These are phyloP conservation scores for Tolypocladium album DNA, from an alignment of 2,329 filamentous ascomycete species.

Conservation along the genomic window DNA sequence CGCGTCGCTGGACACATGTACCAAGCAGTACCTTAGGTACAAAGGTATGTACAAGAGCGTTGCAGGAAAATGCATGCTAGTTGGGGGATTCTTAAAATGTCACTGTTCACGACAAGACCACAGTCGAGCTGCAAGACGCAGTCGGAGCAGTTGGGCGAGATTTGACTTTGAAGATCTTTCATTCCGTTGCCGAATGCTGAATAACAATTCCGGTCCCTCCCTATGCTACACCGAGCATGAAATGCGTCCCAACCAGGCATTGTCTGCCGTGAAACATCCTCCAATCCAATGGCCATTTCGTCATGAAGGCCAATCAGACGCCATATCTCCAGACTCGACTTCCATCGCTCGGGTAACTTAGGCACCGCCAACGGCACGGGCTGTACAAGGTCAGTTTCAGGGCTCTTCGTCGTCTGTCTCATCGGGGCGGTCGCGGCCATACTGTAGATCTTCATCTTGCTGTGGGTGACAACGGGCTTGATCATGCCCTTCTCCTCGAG, in stretches of 20 bases:
- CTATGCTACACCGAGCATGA: slow-evolving; percentile 28
- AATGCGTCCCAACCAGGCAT: slow-evolving; percentile 27
- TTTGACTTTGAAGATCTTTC: slow-evolving; percentile 20
- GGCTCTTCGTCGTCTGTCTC: neutral
- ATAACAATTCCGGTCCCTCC: slow-evolving; percentile 22
- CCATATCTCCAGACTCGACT: slow-evolving; percentile 24
- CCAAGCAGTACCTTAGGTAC: neutral
- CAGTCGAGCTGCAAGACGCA: neutral
- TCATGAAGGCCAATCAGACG: slow-evolving; percentile 26
- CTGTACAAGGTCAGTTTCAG: slow-evolving; percentile 27
- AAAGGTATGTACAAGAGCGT: neutral
- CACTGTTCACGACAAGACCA: neutral
- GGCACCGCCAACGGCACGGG: slow-evolving; percentile 48
- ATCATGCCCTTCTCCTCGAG: slow-evolving; percentile 98
- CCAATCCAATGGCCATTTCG: slow-evolving; percentile 22
- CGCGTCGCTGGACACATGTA: neutral
- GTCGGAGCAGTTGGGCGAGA: neutral
- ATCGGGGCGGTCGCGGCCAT: slow-evolving; percentile 21
- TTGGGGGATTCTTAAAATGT: neutral
- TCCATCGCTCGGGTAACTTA: slow-evolving; percentile 23
- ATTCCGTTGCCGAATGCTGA: slow-evolving; percentile 28
- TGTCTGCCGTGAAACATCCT: slow-evolving; percentile 22
- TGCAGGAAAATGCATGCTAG: neutral
- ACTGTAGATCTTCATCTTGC: slow-evolving; percentile 98
- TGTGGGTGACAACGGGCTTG: slow-evolving; percentile 94